Percentiles rank a stretch among this genome's conserved stretches.
Conservation (phyloP, 164 flowering plant genomes). For the Vitis labrusca region DNA sequence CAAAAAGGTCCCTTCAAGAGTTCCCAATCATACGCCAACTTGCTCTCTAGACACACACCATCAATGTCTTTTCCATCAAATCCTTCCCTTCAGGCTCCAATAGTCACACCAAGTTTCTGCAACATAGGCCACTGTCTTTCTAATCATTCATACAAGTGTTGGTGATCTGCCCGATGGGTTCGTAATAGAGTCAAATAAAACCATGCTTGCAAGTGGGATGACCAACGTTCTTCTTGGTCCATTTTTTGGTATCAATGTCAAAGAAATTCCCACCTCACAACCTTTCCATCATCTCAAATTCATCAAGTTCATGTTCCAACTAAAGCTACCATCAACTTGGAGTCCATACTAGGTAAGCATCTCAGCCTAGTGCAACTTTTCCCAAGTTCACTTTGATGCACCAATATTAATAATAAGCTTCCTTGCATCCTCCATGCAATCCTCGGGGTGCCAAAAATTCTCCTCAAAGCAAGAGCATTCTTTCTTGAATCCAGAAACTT, state of each 20-base stretch:
- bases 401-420: no score
- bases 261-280: slow-evolving; percentile 61
- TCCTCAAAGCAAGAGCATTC: no score
- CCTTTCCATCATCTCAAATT: slow-evolving; percentile 60
- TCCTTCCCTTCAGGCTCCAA: slow-evolving; percentile 56
- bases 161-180: slow-evolving; percentile 59
- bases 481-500: no score
- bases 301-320: slow-evolving; percentile 35
- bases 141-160: slow-evolving; percentile 58
- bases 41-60: no score
- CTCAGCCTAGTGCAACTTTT: no score
- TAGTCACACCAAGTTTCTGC: slow-evolving; percentile 42
- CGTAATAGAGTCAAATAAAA: slow-evolving; percentile 54
- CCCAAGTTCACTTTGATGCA: no score
- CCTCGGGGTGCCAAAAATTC: no score
- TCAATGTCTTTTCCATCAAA: not conserved
- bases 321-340: no score
- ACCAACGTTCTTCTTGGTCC: slow-evolving; percentile 56
- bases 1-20: no score
- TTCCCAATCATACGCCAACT: no score
- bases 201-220: slow-evolving; percentile 51
- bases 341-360: no score
- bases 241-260: slow-evolving; percentile 52
- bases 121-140: slow-evolving; percentile 63
- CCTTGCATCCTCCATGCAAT: no score